Base-by-base conservation (phyloP, 2,329 filamentous ascomycete species). In the Aspergillus fructus region DNA sequence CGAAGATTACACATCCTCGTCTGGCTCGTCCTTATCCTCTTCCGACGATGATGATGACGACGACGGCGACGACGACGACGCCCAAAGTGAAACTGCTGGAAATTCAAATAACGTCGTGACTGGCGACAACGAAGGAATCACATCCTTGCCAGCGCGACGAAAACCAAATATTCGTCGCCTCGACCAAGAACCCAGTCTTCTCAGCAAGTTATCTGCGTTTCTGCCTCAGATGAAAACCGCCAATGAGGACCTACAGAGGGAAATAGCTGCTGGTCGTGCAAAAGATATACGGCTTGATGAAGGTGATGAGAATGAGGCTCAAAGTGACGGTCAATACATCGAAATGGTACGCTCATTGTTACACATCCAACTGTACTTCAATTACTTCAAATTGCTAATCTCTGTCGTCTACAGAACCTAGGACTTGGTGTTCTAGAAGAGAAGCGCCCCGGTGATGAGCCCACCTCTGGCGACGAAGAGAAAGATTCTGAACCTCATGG, bases 381-480 rank as follows among this genome's bases (percentile, higher is more conserved):
- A 12, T 37, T 12, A 9, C 45, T 23, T 34, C 40, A 37, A 42
- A 53, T 12, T 45, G 7, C 30, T 58, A 24, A 58, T n/a, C 8
- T 8, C 9, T 6, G 33, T 49, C 3, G 15, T 51, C 39, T 58
- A 46, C 41, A 77, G 75, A 74, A 79, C 56, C 68, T 79, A 47
- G 76, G 76, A 5, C 62, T 79, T 11, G 77, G 77, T 9, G 77
- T 79, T 5, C 63, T 79, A 19, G 74, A 77, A 64, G 76, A 79
- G 58, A 73, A 73, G 53, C 66, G 62, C 17, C 55, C 54, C 5
- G 62, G 54, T 19, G 67, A 64, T 13, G 60, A 62, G 2, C 55
- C 60, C 4, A 62, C 59, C 15, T 64, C 62, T 12, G 49, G 59
- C 23, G 60, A 64, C n/a, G 53, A 23, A 53, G 55, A 57, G 3